Conservation (phyloP, 208 protist genomes). For the Trypanosoma congolense region DNA sequence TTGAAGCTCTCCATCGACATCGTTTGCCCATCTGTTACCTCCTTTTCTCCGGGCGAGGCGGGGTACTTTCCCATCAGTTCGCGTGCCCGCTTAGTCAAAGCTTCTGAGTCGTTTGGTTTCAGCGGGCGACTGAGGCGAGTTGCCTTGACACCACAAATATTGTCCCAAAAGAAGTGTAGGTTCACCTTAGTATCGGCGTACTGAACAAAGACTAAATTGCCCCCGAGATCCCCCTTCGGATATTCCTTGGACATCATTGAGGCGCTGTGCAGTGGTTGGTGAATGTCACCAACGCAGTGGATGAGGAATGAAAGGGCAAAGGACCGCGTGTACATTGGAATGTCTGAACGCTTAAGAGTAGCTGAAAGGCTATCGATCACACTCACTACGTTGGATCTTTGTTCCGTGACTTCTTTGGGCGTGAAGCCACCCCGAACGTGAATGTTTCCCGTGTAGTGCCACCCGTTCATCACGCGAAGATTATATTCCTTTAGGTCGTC, state of each 20-base stretch:
- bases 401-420: conserved; percentile 33
- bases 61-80: conserved; percentile 58
- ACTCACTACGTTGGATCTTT: conserved; percentile 28
- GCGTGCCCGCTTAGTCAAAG: no score
- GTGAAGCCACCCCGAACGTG: conserved; percentile 31
- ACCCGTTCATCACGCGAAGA: conserved; percentile 50
- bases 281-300: conserved; percentile 82
- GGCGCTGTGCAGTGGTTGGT: conserved; percentile 77
- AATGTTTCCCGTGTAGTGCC: conserved; percentile 72
- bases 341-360: conserved; percentile 16
- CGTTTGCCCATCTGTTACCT: conserved; percentile 10
- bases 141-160: no score
- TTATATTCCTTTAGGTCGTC: conserved; percentile 71
- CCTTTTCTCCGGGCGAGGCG: conserved; percentile 20
- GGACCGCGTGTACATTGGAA: conserved; percentile 30
- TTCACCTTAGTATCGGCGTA: conserved; percentile 27
- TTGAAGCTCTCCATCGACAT: conserved; percentile 63
- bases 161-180: conserved; percentile 83
- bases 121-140: no score
- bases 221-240: conserved; percentile 69
- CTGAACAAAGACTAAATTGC: conserved; percentile 49
- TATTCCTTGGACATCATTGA: conserved; percentile 33
- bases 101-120: no score
- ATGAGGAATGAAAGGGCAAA: conserved; percentile 72
- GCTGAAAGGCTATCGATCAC: conserved; percentile 20